These are phyloP conservation scores for Circinella umbellata DNA, from an alignment of 371 early-diverging fungal species.

Conservation along the genomic window DNA sequence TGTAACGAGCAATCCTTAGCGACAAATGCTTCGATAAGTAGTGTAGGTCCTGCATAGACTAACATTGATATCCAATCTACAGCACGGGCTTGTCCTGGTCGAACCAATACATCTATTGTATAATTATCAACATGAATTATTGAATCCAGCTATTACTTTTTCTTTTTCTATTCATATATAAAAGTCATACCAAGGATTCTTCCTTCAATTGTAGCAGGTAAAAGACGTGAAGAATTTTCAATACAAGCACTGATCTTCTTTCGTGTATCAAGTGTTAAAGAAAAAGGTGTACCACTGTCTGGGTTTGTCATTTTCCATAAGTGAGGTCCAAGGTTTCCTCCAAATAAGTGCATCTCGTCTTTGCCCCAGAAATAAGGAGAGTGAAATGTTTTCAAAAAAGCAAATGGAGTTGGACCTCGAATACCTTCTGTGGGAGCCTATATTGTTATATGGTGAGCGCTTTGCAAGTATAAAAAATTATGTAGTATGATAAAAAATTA, in stretches of 20 bases:
- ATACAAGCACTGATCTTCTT: background rate
- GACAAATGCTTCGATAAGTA: background rate
- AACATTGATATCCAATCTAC: background rate
- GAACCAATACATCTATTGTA: background rate
- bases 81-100: background rate
- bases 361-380: constrained; percentile 7
- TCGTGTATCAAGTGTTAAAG: background rate
- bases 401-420: constrained; percentile 4
- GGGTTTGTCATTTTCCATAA: background rate
- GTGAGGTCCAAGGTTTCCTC: constrained; percentile 2
- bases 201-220: background rate
- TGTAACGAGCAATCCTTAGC: background rate
- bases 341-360: constrained; percentile 13
- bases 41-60: background rate
- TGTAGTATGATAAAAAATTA: background rate
- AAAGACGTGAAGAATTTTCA: background rate
- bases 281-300: background rate
- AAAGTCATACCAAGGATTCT: background rate
- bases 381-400: constrained; percentile 5
- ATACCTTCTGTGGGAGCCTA: background rate
- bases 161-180: background rate
- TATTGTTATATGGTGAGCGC: no score
- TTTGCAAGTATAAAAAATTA: background rate
- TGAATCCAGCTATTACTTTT: background rate
- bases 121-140: background rate